Conservation (phyloP, 805 yeast genomes). For the Teunomyces stri region DNA sequence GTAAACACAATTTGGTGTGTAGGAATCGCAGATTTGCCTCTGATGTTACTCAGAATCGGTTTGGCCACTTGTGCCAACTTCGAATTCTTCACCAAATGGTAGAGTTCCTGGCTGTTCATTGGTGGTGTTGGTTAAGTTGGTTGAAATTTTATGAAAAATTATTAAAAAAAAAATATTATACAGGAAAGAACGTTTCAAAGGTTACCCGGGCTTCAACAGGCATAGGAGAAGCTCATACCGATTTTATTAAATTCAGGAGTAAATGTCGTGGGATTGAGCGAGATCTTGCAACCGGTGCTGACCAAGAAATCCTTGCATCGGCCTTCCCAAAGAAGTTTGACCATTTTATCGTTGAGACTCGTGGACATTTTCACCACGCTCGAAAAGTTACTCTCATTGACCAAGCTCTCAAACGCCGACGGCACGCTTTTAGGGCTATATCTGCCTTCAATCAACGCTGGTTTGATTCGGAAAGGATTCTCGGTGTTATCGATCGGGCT, state of each 20-base stretch:
- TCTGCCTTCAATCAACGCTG: conserved; percentile 15
- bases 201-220: conserved; percentile 36
- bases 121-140: not conserved
- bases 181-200: too few relatives aligned
- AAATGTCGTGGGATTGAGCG: conserved; percentile 32
- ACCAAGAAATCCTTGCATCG: conserved; percentile 74
- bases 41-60: conserved; percentile 32
- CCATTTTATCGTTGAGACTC: conserved; percentile 57
- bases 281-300: conserved; percentile 66
- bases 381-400: conserved; percentile 54
- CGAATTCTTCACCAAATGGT: conserved; percentile 37
- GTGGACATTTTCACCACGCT: conserved; percentile 75
- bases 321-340: conserved; percentile 85
- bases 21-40: conserved; percentile 43
- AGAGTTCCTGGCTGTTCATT: conserved; percentile 32
- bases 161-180: too few relatives aligned
- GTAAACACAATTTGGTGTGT: conserved; percentile 74
- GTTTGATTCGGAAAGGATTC: conserved; percentile 27
- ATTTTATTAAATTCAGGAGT: conserved; percentile 49
- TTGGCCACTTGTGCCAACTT: conserved; percentile 45
- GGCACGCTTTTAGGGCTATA: conserved; percentile 36
- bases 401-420: conserved; percentile 49
- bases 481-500: conserved; percentile 25
- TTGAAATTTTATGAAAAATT: conserved; percentile 2
- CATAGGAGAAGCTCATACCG: conserved; percentile 63